Conservation (phyloP, 345 rosid species). For the Clarkia xantiana region DNA sequence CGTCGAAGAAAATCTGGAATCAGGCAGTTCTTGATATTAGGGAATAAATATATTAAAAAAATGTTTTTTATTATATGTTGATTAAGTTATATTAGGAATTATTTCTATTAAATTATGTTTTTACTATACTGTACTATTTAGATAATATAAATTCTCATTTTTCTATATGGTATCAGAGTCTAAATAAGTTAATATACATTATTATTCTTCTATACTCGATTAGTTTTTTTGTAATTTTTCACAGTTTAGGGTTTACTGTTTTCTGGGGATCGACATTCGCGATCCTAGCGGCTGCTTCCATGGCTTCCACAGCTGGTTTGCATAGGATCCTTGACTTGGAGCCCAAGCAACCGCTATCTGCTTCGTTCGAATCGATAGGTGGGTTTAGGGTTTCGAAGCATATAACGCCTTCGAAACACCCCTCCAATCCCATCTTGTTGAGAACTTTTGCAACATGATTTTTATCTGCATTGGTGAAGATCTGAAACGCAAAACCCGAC, state of each 20-base stretch:
- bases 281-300: constrained; percentile 10
- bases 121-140: too few relatives aligned
- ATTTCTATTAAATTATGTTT: too few relatives aligned
- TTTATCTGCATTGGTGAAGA: constrained; percentile 71
- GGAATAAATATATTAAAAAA: too few relatives aligned
- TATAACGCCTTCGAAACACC: constrained; percentile 67
- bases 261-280: constrained; percentile 50
- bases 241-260: constrained; percentile 36
- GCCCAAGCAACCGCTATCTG: constrained; percentile 7
- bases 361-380: constrained; percentile 13
- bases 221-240: too few relatives aligned
- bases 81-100: too few relatives aligned
- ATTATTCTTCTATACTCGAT: too few relatives aligned
- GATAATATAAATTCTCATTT: too few relatives aligned
- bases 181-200: too few relatives aligned
- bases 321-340: constrained; percentile 14
- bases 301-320: constrained; percentile 12
- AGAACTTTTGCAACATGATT: constrained; percentile 38
- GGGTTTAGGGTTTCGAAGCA: constrained; percentile 82
- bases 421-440: constrained; percentile 44
- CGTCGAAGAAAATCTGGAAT: constrained; percentile 71
- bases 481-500: constrained; percentile 18
- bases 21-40: too few relatives aligned
- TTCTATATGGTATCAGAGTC: too few relatives aligned
- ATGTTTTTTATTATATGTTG: too few relatives aligned